Percentiles rank a stretch among this genome's conserved stretches.
phyloP scores from a whole-genome alignment of 306 rosid species.

The Cucurbita argyrosperma region DNA sequence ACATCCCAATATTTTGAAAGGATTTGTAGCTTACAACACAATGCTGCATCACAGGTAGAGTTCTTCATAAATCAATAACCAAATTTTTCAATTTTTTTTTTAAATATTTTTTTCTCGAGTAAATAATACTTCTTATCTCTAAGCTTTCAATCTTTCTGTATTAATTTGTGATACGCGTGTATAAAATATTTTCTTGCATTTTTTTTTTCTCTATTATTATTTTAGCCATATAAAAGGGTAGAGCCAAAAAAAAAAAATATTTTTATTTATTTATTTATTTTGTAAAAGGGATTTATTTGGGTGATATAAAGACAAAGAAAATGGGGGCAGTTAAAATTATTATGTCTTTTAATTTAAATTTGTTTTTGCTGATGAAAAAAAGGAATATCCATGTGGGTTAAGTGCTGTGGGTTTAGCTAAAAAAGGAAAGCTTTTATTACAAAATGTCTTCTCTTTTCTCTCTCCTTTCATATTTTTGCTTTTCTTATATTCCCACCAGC shows the following conservation, averaged over 20 bases:
- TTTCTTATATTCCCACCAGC: background rate
- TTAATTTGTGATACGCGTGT: no score
- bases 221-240: background rate
- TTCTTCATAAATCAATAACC: background rate
- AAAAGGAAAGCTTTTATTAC: constrained; percentile 26
- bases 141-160: no score
- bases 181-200: no score
- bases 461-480: constrained; percentile 8
- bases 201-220: background rate
- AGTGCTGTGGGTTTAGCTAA: constrained; percentile 32
- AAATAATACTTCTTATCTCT: no score
- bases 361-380: constrained; percentile 10
- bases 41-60: background rate
- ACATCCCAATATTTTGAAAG: constrained; percentile 14
- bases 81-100: no score
- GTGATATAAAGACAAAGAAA: constrained; percentile 11
- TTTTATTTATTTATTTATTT: background rate
- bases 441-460: constrained; percentile 10
- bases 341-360: background rate
- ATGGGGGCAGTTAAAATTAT: constrained; percentile 13
- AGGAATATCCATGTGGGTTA: constrained; percentile 25
- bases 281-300: background rate
- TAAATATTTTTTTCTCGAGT: no score
- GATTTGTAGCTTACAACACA: background rate
- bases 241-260: background rate